A percentile compares a stretch with the other conserved stretches of the same genome.
Evolutionary conservation across 2,329 filamentous ascomycete genomes (phyloP).

Genomic region (Aspergillus fumigatiaffinis): DNA sequence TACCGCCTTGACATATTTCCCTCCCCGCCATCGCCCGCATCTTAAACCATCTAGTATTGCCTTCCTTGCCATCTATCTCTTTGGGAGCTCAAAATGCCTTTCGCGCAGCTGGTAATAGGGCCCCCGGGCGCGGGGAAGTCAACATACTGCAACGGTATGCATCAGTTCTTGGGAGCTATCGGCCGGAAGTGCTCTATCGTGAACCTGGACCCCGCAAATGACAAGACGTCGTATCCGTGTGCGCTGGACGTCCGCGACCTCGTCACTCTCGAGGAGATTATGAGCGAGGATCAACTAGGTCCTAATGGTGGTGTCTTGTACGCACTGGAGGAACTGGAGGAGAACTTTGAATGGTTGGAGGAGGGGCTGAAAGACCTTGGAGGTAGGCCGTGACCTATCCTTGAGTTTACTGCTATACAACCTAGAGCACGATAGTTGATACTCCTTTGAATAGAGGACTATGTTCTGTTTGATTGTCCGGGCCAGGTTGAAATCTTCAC

Average conservation of each 20-base stretch:
- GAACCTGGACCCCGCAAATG: slow-evolving; percentile 96
- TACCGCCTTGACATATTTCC: slow-evolving; percentile 27
- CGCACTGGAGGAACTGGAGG: slow-evolving; percentile 89
- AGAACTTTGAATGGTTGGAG: slow-evolving; percentile 90
- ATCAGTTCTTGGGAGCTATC: slow-evolving; percentile 95
- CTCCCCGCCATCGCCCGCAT: slow-evolving; percentile 20
- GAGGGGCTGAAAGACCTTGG: slow-evolving; percentile 72
- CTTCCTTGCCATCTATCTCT: too few relatives aligned
- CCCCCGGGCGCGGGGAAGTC: slow-evolving; percentile 94
- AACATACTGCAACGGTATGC: slow-evolving; percentile 98
- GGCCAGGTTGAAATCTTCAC: slow-evolving; percentile 97
- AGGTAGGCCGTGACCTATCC: slow-evolving; percentile 39
- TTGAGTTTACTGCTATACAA: not conserved
- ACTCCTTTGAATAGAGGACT: slow-evolving; percentile 61
- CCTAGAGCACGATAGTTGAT: slow-evolving; percentile 1
- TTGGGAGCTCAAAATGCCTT: slow-evolving; percentile 54
- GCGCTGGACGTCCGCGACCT: slow-evolving; percentile 87
- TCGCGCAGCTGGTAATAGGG: slow-evolving; percentile 81
- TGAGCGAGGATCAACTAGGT: slow-evolving; percentile 83
- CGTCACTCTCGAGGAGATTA: slow-evolving; percentile 88
- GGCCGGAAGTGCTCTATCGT: slow-evolving; percentile 91
- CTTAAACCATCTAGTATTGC: not conserved
- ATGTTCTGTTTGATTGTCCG: slow-evolving; percentile 91
- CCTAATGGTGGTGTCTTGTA: slow-evolving; percentile 92
- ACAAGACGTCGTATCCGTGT: slow-evolving; percentile 81